Evolutionary conservation across 768 basidiomycete genomes (phyloP).

Genomic region (Hysterangium stoloniferum): DNA sequence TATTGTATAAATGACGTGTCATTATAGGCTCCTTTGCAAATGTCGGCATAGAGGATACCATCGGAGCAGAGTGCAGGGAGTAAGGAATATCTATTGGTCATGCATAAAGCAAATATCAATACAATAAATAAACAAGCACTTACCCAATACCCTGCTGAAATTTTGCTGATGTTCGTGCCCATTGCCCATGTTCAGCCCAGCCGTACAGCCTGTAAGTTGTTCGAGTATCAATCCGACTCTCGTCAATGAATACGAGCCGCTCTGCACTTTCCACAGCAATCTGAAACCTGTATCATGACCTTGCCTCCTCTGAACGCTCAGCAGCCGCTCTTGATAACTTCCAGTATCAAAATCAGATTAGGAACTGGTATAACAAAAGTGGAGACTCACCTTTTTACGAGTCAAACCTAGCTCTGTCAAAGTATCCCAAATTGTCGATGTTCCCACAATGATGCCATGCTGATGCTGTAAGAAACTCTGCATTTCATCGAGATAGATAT

Average conservation of each 20-base stretch:
- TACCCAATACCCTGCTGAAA: too few relatives aligned
- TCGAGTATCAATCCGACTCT: conserved; percentile 10
- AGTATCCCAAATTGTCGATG: not conserved
- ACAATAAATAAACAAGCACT: too few relatives aligned
- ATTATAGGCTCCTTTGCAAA: too few relatives aligned
- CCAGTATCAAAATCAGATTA: not conserved
- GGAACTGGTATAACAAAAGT: not conserved
- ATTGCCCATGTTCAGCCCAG: conserved; percentile 12
- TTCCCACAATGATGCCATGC: not conserved
- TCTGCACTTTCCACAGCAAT: conserved; percentile 10
- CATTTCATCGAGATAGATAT: conserved; percentile 18
- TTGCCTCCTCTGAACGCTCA: not conserved
- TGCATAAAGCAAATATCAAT: too few relatives aligned
- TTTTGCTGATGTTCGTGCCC: too few relatives aligned
- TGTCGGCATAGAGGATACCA: too few relatives aligned
- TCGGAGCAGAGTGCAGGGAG: too few relatives aligned
- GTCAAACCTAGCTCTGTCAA: not conserved
- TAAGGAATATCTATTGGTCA: too few relatives aligned
- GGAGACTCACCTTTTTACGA: conserved; percentile 1
- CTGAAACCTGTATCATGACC: not conserved
- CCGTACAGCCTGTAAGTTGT: conserved; percentile 4
- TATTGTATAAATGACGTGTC: too few relatives aligned
- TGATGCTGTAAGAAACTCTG: conserved; percentile 11
- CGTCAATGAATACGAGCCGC: conserved; percentile 16
- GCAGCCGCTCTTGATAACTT: conserved; percentile 1